Conservation (phyloP, 1,139 yeast species). For the Kodamaea sp. region DNA sequence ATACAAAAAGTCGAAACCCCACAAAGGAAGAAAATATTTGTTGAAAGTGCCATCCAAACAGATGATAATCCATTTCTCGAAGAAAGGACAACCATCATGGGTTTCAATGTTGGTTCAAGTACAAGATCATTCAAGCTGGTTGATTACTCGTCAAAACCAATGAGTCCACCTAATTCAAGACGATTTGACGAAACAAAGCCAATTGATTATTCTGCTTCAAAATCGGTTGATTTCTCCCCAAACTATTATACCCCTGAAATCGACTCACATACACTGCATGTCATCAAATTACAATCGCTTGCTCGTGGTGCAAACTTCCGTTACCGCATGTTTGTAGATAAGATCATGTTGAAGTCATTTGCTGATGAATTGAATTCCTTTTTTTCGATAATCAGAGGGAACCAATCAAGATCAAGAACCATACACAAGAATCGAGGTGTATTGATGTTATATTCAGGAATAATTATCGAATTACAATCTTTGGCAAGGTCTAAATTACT, state of each 20-base stretch:
- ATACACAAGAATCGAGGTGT: conserved; percentile 41
- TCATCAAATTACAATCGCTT: conserved; percentile 53
- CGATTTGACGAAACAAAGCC: neutral
- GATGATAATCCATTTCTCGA: conserved; percentile 15
- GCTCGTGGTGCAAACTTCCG: conserved; percentile 65
- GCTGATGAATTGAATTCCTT: conserved; percentile 41
- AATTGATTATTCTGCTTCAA: too few species aligned
- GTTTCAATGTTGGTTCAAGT: conserved; percentile 11
- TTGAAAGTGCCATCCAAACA: conserved; percentile 16
- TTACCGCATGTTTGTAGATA: conserved; percentile 58
- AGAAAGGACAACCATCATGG: conserved; percentile 6
- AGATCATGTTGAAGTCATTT: conserved; percentile 55
- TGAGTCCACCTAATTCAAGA: neutral
- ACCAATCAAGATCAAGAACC: conserved; percentile 30
- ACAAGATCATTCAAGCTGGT: conserved; percentile 1
- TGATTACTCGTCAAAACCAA: neutral
- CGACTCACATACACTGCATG: conserved; percentile 14
- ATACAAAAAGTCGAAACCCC: neutral
- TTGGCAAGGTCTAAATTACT: conserved; percentile 27
- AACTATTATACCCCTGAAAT: conserved; percentile 25
- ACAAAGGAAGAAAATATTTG: conserved; percentile 7
- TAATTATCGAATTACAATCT: conserved; percentile 37
- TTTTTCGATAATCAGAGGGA: conserved; percentile 41
- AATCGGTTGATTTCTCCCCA: neutral
- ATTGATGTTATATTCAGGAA: conserved; percentile 23